Evolutionary conservation across 2,329 filamentous ascomycete genomes (phyloP).

Genomic region (Dothistroma septosporum): DNA sequence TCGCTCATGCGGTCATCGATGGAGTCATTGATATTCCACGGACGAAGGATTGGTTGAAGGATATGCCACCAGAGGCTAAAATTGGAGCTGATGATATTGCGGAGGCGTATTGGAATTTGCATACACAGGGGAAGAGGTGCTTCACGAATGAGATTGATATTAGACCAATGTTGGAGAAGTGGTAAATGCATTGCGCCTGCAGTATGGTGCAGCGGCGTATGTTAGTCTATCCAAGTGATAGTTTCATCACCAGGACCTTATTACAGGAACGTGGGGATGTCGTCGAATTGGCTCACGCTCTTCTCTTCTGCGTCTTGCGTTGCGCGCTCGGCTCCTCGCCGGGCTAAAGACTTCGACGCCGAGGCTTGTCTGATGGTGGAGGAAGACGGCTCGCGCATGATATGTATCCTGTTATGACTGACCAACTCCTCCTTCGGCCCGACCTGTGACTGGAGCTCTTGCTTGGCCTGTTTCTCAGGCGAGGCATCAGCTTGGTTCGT

Average conservation of each 20-base stretch:
- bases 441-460: not conserved
- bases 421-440: not conserved
- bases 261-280: slow-evolving; percentile 45
- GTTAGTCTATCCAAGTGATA: not conserved
- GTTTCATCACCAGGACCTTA: slow-evolving; percentile 22
- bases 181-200: slow-evolving; percentile 45
- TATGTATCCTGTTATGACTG: not conserved
- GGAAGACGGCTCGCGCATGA: slow-evolving; percentile 1
- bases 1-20: slow-evolving; percentile 71
- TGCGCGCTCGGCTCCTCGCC: slow-evolving; percentile 32
- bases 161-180: slow-evolving; percentile 78
- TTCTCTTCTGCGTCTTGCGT: slow-evolving; percentile 22
- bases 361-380: not conserved
- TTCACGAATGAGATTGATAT: slow-evolving; percentile 82
- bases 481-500: not conserved
- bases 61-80: slow-evolving; percentile 60
- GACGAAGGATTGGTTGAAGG: slow-evolving; percentile 58
- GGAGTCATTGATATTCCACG: slow-evolving; percentile 78
- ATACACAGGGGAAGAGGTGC: slow-evolving; percentile 71
- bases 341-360: slow-evolving; percentile 16
- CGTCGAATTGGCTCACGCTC: slow-evolving; percentile 28
- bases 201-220: not conserved
- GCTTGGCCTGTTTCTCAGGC: not conserved
- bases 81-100: slow-evolving; percentile 80
- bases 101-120: slow-evolving; percentile 78